phyloP scores from a whole-genome alignment of 139 green algal species.

The Auxenochlorella protothecoides region DNA sequence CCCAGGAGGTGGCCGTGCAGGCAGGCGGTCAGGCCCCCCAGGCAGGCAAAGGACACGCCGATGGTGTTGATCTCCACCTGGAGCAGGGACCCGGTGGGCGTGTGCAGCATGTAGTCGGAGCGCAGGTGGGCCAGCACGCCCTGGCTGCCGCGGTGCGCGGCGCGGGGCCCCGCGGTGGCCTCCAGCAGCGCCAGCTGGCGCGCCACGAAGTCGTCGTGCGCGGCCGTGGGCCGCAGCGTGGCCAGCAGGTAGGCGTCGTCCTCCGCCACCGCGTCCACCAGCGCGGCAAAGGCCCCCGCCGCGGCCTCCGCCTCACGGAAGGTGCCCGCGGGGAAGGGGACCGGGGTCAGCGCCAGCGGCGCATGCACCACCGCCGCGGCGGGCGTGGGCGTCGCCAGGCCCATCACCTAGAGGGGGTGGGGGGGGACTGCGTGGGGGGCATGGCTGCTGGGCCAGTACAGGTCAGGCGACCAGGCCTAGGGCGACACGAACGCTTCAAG shows the following conservation, averaged over 20 bases:
- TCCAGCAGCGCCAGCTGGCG: constrained; percentile 41
- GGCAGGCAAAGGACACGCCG: constrained; percentile 82
- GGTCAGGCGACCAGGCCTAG: neutral
- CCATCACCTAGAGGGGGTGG: constrained; percentile 17
- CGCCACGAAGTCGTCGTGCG: constrained; percentile 77
- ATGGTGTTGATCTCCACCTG: constrained; percentile 98
- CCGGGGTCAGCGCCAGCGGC: constrained; percentile 71
- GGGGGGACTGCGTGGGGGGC: neutral
- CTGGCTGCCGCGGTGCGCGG: constrained; percentile 10
- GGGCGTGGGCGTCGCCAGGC: constrained; percentile 15
- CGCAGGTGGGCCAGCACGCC: constrained; percentile 75
- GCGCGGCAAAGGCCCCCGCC: constrained; percentile 59
- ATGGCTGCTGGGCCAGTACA: neutral
- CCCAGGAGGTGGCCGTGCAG: constrained; percentile 60
- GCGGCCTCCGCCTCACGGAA: constrained; percentile 40
- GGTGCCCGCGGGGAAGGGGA: constrained; percentile 59
- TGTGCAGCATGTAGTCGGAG: constrained; percentile 97
- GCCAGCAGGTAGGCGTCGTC: constrained; percentile 67
- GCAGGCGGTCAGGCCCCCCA: constrained; percentile 48
- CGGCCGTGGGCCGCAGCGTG: constrained; percentile 47
- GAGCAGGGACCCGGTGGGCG: constrained; percentile 65
- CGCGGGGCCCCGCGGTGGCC: constrained; percentile 6
- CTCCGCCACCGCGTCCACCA: constrained; percentile 66
- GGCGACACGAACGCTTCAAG: neutral
- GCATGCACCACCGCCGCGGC: constrained; percentile 55